Evolutionary conservation across 345 rosid genomes (phyloP).

Genomic region (rapeseed (Brassica napus)): Da-Ae NC_063448.1:54777001-54777500

Average conservation of each 20-base stretch:
- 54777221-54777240: conserved; percentile 77
- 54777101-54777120: conserved; percentile 95
- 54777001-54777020: conserved; percentile 8
- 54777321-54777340: conserved; percentile 77
- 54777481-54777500: conserved; percentile 97
- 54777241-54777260: conserved; percentile 99
- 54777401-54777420: conserved; percentile 80
- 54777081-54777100: conserved; percentile 85
- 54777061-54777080: conserved; percentile 85
- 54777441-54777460: conserved; percentile 80
- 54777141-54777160: conserved; percentile 62
- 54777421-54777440: conserved; percentile 66
- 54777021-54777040: background rate
- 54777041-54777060: conserved; percentile 70
- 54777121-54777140: conserved; percentile 86
- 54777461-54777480: conserved; percentile 99
- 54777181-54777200: conserved; percentile 37
- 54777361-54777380: conserved; percentile 59
- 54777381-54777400: conserved; percentile 77
- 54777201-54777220: conserved; percentile 68
- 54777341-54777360: conserved; percentile 60
- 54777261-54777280: conserved; percentile 99
- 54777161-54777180: conserved; percentile 18
- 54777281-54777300: conserved; percentile 94
- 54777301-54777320: conserved; percentile 72